Conservation (phyloP, 2,329 filamentous ascomycete species). For the Alternaria hordeiaustralica region DNA sequence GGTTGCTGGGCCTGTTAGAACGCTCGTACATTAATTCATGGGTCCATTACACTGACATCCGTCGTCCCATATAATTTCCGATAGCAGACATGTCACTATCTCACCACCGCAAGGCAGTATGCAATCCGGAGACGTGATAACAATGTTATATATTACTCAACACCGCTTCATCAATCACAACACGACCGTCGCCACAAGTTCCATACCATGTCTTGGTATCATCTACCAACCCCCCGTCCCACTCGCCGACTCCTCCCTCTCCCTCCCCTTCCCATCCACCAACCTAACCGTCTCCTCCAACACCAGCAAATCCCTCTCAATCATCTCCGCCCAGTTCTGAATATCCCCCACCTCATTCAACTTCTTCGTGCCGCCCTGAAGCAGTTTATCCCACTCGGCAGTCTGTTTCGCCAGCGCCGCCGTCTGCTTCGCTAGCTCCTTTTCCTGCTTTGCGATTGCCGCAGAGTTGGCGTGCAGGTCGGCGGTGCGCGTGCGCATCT, state of each 20-base stretch:
- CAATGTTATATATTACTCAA: neutral
- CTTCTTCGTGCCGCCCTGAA: conserved; percentile 66
- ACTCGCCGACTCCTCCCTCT: conserved; percentile 36
- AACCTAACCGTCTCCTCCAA: conserved; percentile 50
- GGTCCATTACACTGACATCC: neutral
- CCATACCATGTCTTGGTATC: no score
- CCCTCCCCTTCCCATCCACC: conserved; percentile 34
- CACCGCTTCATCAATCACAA: no score
- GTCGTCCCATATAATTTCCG: neutral
- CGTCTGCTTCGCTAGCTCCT: conserved; percentile 67
- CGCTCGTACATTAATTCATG: rapidly evolving
- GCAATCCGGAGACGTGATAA: neutral
- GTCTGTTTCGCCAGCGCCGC: conserved; percentile 67
- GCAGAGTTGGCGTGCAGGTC: conserved; percentile 73
- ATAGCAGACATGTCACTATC: neutral
- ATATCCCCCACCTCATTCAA: conserved; percentile 82
- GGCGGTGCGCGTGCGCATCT: conserved; percentile 71
- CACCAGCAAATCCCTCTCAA: conserved; percentile 58
- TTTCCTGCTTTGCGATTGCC: conserved; percentile 71
- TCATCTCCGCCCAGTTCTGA: conserved; percentile 86
- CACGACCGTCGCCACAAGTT: no score
- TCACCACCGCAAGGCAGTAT: neutral
- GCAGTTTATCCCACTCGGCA: conserved; percentile 68
- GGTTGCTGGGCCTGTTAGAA: neutral
- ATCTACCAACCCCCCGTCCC: conserved; percentile 31